Conservation (phyloP, 2,329 filamentous ascomycete genomes). For the Botrytis byssoidea region DNA sequence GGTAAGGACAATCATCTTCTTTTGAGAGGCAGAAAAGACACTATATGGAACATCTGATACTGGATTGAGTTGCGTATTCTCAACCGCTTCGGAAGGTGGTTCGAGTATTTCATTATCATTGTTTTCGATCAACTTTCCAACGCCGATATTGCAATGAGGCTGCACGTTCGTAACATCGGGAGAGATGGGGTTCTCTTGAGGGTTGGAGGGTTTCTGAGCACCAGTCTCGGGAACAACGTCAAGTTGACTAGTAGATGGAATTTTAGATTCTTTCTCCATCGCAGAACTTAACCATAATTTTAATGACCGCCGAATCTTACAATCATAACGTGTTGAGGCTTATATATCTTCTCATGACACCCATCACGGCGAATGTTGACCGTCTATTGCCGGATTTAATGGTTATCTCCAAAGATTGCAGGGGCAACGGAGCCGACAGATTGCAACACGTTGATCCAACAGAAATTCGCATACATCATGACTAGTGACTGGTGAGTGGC, state of each 20-base stretch:
- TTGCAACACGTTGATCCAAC: neutral
- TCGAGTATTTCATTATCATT: neutral
- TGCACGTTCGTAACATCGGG: neutral
- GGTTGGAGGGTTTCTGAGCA: neutral
- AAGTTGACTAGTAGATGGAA: neutral
- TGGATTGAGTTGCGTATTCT: neutral
- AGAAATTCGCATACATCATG: neutral
- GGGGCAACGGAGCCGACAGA: neutral
- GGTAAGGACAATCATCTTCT: neutral
- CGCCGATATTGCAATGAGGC: neutral
- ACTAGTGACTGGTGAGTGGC: neutral
- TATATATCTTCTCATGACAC: neutral
- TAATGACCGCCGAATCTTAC: neutral
- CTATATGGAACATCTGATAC: neutral
- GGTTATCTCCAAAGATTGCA: slow-evolving; percentile 4
- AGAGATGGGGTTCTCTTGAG: neutral
- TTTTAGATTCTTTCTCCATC: neutral
- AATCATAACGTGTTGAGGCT: neutral
- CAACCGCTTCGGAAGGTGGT: neutral
- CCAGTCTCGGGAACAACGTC: neutral
- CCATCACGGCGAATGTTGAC: neutral
- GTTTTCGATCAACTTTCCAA: neutral
- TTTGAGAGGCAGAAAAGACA: neutral
- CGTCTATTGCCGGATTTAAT: slow-evolving; percentile 4
- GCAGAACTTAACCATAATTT: neutral